Evolutionary conservation across 805 yeast species (phyloP), one percentile per base, ranked within the genome.

Genomic region (Sugiyamaella valdiviana): DNA sequence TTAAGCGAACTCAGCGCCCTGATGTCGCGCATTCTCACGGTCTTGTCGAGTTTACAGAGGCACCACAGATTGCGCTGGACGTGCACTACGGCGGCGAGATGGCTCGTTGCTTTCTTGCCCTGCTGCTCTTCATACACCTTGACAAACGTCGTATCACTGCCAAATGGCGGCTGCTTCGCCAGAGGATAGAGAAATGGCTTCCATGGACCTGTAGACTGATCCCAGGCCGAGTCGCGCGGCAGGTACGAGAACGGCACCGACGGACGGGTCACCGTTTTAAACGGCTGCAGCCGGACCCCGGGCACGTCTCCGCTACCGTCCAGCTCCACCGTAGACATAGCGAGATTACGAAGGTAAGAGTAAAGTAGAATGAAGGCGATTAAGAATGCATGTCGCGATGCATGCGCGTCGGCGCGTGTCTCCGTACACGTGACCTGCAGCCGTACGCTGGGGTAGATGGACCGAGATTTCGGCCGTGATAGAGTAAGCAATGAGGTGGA

Each of bases 1-100:
- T 22, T 35, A 5, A n/a, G 38, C 35, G 32, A 17, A 10, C 24
- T 41, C 3, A 41, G 36, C 14, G 36, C 40, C 14, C 50, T 46
- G 21, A 55, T 36, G 39, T 55, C 58, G 15, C 51, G 41, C 39
- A 53, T 41, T 21, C 57, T 39, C 16, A 53, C 48, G 7, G 23
- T 19, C 32, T 48, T 51, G 39, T 55, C 56, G 17, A 53, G 39
- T 22, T 39, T 46, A 17, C 51, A 44, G 9, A 53, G 32, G 29
- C 45, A 19, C 47, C 52, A 55, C 29, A 52, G 21, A 21, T 46
- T 44, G n/a, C 36, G 38, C 16, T 36, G 36, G 17, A 45, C 50
- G n/a, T 36, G 36, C 29, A 51, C 46, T n/a, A 49, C 32, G n/a
- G 52, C 46, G 5, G 54, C 55, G 42, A 55, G 29, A 20, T 51